Evolutionary conservation across 768 basidiomycete species (phyloP).

Genomic region (Kwoniella sp.): DNA sequence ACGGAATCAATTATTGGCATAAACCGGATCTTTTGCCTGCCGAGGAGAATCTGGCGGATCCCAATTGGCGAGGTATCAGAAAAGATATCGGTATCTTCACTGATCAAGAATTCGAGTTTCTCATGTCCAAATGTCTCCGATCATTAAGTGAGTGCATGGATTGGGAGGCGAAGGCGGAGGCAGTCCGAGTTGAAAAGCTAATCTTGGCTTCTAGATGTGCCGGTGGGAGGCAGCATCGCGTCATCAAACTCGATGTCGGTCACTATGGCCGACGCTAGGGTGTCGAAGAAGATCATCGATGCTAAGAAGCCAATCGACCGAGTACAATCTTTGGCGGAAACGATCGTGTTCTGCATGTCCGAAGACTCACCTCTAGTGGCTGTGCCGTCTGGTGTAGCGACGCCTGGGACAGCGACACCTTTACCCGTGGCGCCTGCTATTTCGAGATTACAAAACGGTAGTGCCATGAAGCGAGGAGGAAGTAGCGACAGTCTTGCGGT

Average conservation of each 20-base stretch:
- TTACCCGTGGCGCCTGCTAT: slow-evolving; percentile 59
- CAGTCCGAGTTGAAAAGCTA: neutral
- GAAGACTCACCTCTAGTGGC: slow-evolving; percentile 65
- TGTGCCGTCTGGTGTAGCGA: slow-evolving; percentile 67
- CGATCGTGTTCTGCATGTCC: slow-evolving; percentile 87
- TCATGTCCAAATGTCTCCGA: slow-evolving; percentile 86
- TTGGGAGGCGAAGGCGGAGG: too few species aligned
- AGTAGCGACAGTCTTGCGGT: slow-evolving; percentile 52
- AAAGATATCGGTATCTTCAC: slow-evolving; percentile 74
- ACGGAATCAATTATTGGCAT: slow-evolving; percentile 45
- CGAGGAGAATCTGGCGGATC: slow-evolving; percentile 34
- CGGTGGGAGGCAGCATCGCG: slow-evolving; percentile 55
- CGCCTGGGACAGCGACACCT: slow-evolving; percentile 61
- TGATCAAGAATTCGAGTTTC: slow-evolving; percentile 76
- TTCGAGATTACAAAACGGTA: slow-evolving; percentile 47
- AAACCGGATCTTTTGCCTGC: slow-evolving; percentile 31
- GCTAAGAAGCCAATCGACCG: slow-evolving; percentile 58
- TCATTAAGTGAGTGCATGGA: slow-evolving; percentile 49
- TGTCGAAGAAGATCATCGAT: slow-evolving; percentile 72
- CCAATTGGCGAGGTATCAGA: slow-evolving; percentile 51
- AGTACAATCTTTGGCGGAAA: slow-evolving; percentile 72
- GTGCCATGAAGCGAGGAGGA: slow-evolving; percentile 61
- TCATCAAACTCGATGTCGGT: slow-evolving; percentile 48
- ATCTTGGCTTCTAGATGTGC: slow-evolving; percentile 55
- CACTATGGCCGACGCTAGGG: slow-evolving; percentile 65